Base-by-base conservation (phyloP, 768 basidiomycete genomes). In the Suillus weaverae region DNA sequence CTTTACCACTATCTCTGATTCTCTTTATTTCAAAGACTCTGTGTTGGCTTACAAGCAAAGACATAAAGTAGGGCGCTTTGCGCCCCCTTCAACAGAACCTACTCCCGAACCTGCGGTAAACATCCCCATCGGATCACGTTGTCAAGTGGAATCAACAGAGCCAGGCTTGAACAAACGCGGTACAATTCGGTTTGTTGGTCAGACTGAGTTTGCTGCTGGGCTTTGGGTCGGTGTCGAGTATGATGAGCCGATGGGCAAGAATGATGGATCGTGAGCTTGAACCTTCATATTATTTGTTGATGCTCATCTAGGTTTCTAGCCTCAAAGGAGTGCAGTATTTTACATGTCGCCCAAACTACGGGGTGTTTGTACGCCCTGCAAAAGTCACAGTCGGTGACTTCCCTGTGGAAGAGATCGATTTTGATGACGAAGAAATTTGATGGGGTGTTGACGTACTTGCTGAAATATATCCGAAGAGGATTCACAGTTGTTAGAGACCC, bases 241-340 rank as follows among this genome's bases (percentile, higher is more conserved):
- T 72, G 97, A 99, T 72, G 97, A 99, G 70, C 96, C 97, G 4
- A 83, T 94, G 30, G 97, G 97, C 13, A 98, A 96, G 80, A 95
- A 96, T 67, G 92, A 98, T 74, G 97, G 97, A 69, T 89, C 88
- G 95, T 97, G 73, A 78, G 95, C 87, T 10, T 18, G 32, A 6
- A 44, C 43, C 48, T 48, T 63, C 61, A 22, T 3, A 50, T 20
- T 16, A 20, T 60, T 60, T 62, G 57, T 1, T 10, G 48, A 44
- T 18, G 35, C 30, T 20, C 22, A 35, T 53, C 9, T 26, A 14
- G 36, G 59, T 44, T 33, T 51, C 20, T 68, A 97, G 95, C 1
- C 90, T 97, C 3, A 85, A 94, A 71, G 94, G 92, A 1, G 86
- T 88, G 67, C 80, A 82, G n/a, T 98, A 97, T 73, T 99, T 98